phyloP scores from a whole-genome alignment of 768 basidiomycete species.

The Boletus sensibilis region DNA sequence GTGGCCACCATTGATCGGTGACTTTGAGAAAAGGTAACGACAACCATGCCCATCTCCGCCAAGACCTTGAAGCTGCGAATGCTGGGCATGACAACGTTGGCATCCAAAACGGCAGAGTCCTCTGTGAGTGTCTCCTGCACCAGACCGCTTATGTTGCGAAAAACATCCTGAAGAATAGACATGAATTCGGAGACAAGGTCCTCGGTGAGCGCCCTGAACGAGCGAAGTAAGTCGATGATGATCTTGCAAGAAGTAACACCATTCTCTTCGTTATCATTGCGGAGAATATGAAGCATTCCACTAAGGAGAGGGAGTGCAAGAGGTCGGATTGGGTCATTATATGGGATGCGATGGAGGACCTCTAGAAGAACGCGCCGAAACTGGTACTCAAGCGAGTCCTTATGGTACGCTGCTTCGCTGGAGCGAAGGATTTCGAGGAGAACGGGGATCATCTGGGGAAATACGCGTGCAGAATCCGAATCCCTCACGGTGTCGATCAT shows the following conservation, averaged over 20 bases:
- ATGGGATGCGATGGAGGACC: slow-evolving; percentile 84
- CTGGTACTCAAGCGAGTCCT: slow-evolving; percentile 68
- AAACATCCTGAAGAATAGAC: slow-evolving; percentile 73
- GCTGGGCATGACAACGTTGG: slow-evolving; percentile 61
- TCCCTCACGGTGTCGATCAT: slow-evolving; percentile 79
- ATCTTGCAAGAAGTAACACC: slow-evolving; percentile 88
- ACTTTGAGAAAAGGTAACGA: slow-evolving; percentile 86
- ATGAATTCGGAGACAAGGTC: slow-evolving; percentile 78
- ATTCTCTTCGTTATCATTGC: slow-evolving; percentile 94
- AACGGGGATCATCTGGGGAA: slow-evolving; percentile 72
- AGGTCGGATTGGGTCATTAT: slow-evolving; percentile 72
- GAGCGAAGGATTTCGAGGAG: slow-evolving; percentile 70
- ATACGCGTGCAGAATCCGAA: slow-evolving; percentile 63
- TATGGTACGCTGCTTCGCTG: slow-evolving; percentile 64
- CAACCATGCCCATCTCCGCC: slow-evolving; percentile 89
- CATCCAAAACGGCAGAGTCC: slow-evolving; percentile 53
- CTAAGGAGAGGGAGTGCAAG: slow-evolving; percentile 67
- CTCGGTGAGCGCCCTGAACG: slow-evolving; percentile 69
- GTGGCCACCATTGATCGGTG: slow-evolving; percentile 65
- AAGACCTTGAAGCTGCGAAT: slow-evolving; percentile 91
- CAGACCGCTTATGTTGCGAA: slow-evolving; percentile 68
- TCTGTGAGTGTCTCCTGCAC: slow-evolving; percentile 76
- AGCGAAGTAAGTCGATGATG: slow-evolving; percentile 83
- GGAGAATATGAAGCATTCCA: slow-evolving; percentile 81
- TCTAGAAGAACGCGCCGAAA: slow-evolving; percentile 88